These are phyloP conservation scores for Guadua angustifolia DNA, from an alignment of 176 grass and related monocot genomes.

Conservation along the genomic window DNA sequence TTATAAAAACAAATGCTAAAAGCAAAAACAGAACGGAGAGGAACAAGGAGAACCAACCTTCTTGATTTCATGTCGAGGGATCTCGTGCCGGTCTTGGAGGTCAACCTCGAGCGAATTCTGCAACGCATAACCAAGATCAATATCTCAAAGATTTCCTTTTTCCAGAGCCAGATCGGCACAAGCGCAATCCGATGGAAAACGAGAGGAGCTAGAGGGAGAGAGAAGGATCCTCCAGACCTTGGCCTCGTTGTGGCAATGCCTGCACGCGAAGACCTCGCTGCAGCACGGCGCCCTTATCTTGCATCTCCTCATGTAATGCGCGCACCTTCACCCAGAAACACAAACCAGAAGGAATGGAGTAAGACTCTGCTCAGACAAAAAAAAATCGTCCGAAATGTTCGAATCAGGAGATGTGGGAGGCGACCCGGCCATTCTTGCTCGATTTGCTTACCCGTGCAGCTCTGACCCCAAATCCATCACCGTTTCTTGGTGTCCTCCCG, in stretches of 20 bases:
- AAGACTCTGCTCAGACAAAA: background rate
- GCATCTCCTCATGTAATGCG: constrained; percentile 74
- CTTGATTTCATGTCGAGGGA: constrained; percentile 63
- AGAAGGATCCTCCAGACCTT: constrained; percentile 41
- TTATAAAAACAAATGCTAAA: background rate
- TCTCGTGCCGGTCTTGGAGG: constrained; percentile 60
- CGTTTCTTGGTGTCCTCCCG: background rate
- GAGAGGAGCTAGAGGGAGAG: background rate
- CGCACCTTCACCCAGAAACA: constrained; percentile 50
- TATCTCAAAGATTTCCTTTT: background rate
- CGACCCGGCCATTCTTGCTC: too few relatives aligned
- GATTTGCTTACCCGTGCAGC: constrained; percentile 54
- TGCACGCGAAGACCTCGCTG: constrained; percentile 75
- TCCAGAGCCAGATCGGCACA: background rate
- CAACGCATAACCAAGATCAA: background rate
- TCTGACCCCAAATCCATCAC: constrained; percentile 41
- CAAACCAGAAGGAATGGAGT: background rate
- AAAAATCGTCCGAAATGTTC: too few relatives aligned
- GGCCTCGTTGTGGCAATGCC: constrained; percentile 89
- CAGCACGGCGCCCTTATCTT: constrained; percentile 79
- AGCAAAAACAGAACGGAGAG: background rate
- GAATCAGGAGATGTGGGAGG: background rate
- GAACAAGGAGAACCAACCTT: constrained; percentile 49
- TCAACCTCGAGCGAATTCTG: constrained; percentile 77
- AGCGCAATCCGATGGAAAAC: background rate